Evolutionary conservation across 306 rosid genomes (phyloP).

Genomic region (Carpinus fangiana): DNA sequence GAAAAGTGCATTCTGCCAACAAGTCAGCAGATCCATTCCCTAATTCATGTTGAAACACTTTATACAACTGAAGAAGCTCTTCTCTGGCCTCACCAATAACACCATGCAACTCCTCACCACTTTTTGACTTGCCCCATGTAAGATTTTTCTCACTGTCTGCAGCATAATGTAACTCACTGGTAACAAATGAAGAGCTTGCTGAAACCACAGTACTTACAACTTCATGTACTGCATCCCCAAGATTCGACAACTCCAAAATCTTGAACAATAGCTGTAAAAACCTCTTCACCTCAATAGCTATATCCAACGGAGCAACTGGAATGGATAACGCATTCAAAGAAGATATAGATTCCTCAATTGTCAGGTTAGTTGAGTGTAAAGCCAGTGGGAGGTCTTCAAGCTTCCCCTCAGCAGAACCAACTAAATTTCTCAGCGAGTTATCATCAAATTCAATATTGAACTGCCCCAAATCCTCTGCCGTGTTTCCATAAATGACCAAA

Average conservation of each 20-base stretch:
- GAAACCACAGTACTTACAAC: constrained; percentile 67
- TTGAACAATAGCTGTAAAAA: constrained; percentile 70
- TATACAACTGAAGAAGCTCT: constrained; percentile 68
- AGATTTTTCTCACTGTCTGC: constrained; percentile 42
- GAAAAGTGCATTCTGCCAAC: constrained; percentile 40
- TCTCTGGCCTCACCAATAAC: constrained; percentile 55
- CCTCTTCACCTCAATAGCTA: constrained; percentile 65
- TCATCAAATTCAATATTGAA: constrained; percentile 91
- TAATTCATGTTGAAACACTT: constrained; percentile 38
- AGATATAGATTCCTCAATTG: constrained; percentile 59
- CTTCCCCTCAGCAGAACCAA: constrained; percentile 80
- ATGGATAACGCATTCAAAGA: constrained; percentile 61
- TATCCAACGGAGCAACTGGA: constrained; percentile 65
- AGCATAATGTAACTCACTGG: constrained; percentile 41
- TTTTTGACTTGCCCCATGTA: constrained; percentile 42
- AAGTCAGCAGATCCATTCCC: constrained; percentile 45
- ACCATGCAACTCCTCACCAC: constrained; percentile 50
- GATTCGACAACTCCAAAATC: constrained; percentile 60
- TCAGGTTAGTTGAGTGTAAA: constrained; percentile 59
- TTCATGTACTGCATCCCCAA: constrained; percentile 61
- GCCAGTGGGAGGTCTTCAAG: constrained; percentile 91
- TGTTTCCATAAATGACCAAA: constrained; percentile 91
- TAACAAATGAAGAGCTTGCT: constrained; percentile 66
- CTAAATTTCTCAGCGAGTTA: constrained; percentile 78
- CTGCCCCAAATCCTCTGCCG: constrained; percentile 97